A percentile compares a stretch with the other conserved stretches of the same genome.
phyloP scores from a whole-genome alignment of 345 rosid species.

The Fremontodendron californicum region DNA sequence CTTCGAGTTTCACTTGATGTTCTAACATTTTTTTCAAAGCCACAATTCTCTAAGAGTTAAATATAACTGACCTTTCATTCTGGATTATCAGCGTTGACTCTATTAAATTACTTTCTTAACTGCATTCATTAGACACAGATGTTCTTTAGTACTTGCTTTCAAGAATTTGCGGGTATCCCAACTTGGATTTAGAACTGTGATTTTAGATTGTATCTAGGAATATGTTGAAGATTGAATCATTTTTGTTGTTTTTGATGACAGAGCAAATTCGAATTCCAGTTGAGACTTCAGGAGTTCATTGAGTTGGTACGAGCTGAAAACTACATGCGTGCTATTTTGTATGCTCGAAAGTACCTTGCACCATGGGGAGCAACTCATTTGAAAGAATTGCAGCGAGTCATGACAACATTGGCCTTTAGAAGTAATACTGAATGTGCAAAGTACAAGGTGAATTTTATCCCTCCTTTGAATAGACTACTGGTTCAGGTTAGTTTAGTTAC shows the following conservation, averaged over 20 bases:
- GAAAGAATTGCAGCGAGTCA: constrained; percentile 76
- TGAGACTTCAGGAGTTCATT: constrained; percentile 92
- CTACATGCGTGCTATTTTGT: constrained; percentile 64
- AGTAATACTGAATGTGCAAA: constrained; percentile 67
- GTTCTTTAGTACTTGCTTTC: neutral
- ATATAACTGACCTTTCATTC: neutral
- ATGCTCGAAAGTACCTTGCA: constrained; percentile 78
- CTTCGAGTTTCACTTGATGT: neutral
- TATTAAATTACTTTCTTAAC: neutral
- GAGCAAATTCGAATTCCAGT: constrained; percentile 92
- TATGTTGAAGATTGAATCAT: neutral
- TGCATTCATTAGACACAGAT: neutral
- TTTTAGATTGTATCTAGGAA: neutral
- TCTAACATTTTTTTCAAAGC: neutral
- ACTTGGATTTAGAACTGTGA: neutral
- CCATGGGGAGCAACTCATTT: constrained; percentile 87
- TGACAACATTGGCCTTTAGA: constrained; percentile 86
- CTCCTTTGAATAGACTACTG: neutral
- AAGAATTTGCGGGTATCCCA: neutral
- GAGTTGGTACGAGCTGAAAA: constrained; percentile 83
- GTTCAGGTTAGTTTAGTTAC: neutral
- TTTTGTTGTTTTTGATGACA: constrained; percentile 25
- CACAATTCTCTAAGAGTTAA: neutral
- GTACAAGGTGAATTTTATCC: constrained; percentile 61
- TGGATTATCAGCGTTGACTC: neutral